Conservation (phyloP, 1,284 basidiomycete species). For the Porphyrellus sp. region DNA sequence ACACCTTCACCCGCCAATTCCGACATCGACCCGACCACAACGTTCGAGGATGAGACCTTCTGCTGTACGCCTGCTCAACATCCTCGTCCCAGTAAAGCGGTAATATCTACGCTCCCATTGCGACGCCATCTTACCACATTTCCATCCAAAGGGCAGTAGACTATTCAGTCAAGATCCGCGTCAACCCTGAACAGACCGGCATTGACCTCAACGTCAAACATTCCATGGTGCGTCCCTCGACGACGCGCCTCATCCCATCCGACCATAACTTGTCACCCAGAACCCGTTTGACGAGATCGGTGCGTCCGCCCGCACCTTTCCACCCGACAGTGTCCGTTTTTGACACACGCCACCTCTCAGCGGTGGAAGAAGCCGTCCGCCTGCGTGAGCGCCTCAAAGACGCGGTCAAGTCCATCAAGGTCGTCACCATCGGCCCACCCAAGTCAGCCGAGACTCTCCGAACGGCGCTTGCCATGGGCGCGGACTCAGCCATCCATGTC, state of each 20-base stretch:
- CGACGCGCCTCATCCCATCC: not conserved
- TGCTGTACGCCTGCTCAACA: conserved; percentile 69
- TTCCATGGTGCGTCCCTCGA: conserved; percentile 75
- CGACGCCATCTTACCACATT: not conserved
- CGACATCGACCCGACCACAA: conserved; percentile 14
- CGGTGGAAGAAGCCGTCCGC: conserved; percentile 96
- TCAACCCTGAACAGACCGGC: conserved; percentile 87
- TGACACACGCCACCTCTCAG: conserved; percentile 41
- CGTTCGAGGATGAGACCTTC: conserved; percentile 66
- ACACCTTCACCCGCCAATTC: conserved; percentile 4
- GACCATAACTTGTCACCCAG: conserved; percentile 40
- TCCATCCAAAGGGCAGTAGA: conserved; percentile 57
- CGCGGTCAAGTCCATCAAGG: conserved; percentile 81
- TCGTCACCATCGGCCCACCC: conserved; percentile 88
- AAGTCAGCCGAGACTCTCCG: conserved; percentile 91
- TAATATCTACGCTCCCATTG: conserved; percentile 36
- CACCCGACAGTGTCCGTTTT: not conserved
- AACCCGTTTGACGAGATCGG: conserved; percentile 98
- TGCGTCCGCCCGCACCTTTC: conserved; percentile 39
- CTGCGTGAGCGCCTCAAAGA: conserved; percentile 82
- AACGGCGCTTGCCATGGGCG: conserved; percentile 97
- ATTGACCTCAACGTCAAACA: conserved; percentile 96
- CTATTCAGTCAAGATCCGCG: conserved; percentile 92
- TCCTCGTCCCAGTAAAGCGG: conserved; percentile 91
- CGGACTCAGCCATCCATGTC: conserved; percentile 91